Conservation (phyloP, 129 eudicot genomes). For the Scalesia atractyloides region DNA sequence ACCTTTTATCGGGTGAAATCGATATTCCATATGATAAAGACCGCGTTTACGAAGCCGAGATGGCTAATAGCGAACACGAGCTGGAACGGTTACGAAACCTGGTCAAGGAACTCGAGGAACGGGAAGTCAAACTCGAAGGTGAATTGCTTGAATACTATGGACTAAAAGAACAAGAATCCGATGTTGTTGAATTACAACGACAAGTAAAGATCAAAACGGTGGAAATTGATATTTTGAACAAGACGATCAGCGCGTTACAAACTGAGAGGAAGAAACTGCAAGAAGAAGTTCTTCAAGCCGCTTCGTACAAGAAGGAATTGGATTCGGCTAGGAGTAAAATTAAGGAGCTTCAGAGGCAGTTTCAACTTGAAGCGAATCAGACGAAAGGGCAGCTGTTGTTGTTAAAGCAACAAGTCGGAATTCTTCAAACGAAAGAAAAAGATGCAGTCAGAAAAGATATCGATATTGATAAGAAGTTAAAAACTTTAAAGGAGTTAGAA, state of each 20-base stretch:
- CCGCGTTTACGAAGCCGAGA: constrained; percentile 62
- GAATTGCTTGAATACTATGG: constrained; percentile 96
- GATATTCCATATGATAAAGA: constrained; percentile 72
- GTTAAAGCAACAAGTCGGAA: constrained; percentile 88
- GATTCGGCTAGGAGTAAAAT: constrained; percentile 83
- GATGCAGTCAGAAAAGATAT: constrained; percentile 62
- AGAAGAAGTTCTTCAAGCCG: constrained; percentile 68
- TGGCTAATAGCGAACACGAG: constrained; percentile 79
- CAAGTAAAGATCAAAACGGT: constrained; percentile 92
- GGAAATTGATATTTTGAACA: constrained; percentile 91
- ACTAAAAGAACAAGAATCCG: constrained; percentile 90
- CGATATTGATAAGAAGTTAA: constrained; percentile 73
- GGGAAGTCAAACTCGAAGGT: constrained; percentile 98
- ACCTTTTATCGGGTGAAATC: constrained; percentile 86
- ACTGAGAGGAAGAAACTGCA: constrained; percentile 90
- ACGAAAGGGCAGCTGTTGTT: constrained; percentile 91
- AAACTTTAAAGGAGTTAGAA: constrained; percentile 72
- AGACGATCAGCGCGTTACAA: constrained; percentile 76
- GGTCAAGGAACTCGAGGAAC: constrained; percentile 85
- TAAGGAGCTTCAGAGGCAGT: constrained; percentile 86
- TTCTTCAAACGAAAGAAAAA: constrained; percentile 83
- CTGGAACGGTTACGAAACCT: constrained; percentile 72
- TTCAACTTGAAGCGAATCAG: constrained; percentile 90
- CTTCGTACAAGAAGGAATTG: constrained; percentile 62
- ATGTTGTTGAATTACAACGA: constrained; percentile 73